Evolutionary conservation across 148 eudicot species (phyloP).

Genomic region (Selenicereus undatus): DNA sequence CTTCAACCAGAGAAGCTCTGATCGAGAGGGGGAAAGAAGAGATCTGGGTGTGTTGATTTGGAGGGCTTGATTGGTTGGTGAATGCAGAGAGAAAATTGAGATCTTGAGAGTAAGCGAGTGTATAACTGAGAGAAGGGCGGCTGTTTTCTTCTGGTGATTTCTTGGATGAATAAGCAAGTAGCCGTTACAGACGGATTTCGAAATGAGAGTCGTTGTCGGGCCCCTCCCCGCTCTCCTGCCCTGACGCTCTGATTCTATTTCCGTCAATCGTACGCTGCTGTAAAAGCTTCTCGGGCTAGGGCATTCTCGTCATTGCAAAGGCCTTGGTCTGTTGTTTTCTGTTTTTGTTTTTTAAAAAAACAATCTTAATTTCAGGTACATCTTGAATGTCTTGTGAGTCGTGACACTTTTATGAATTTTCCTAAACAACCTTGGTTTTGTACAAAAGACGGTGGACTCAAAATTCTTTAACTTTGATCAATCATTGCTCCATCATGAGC

Average conservation of each 20-base stretch:
- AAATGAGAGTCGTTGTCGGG: neutral
- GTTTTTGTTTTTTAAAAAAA: too few species aligned
- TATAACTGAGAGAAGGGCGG: neutral
- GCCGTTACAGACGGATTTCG: constrained; percentile 24
- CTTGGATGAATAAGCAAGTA: constrained; percentile 14
- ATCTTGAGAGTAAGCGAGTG: neutral
- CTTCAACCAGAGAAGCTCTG: neutral
- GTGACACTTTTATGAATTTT: too few species aligned
- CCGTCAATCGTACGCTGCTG: constrained; percentile 12
- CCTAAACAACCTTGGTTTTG: too few species aligned
- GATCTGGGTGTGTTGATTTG: neutral
- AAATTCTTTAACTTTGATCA: too few species aligned
- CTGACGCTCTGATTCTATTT: neutral
- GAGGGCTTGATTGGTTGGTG: neutral
- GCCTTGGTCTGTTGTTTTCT: neutral
- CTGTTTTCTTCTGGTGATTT: neutral
- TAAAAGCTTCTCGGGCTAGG: constrained; percentile 16
- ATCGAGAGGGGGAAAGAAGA: neutral
- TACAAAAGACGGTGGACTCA: too few species aligned
- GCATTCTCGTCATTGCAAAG: constrained; percentile 9
- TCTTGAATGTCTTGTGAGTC: too few species aligned
- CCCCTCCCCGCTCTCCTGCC: too few species aligned
- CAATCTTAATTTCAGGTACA: too few species aligned
- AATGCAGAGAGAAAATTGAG: neutral
- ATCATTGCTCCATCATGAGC: too few species aligned